Base-by-base conservation (phyloP, 2,329 filamentous ascomycete species). In the Elsinoe arachidis region DNA sequence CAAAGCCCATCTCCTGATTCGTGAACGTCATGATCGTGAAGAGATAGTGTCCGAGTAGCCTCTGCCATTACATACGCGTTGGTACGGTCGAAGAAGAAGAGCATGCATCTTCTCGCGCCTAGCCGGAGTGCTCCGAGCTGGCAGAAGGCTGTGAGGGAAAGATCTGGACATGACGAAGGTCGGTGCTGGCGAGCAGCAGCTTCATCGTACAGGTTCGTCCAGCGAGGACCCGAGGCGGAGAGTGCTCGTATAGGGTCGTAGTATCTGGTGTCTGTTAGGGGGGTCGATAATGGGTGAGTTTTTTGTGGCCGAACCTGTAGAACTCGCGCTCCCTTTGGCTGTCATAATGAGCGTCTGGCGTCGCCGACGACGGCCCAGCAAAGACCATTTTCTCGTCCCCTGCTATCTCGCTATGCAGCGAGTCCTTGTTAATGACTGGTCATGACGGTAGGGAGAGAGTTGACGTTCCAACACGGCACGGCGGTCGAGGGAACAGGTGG, bases 21-120 rank as follows among this genome's bases (percentile, higher is more conserved):
- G 9, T 74, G 70, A 39, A 66, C 67, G 2, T 66, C 59, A 23
- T 64, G 64, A 30, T 75, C 63, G 26, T 69, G 68, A 9, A 77
- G 64, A 53, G 68, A 68, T 5, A 73, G 62, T 0, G 71, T 72
- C 58, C 69, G 70, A 2, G 76, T 77, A 14, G 76, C 73, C 63
- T 80, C 78, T n/a, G 76, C 76, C 14, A 80, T 65, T 26, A 79
- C 74, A 58, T 76, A 79, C 60, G 79, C 76, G 19, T 67, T 70
- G 7, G 75, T 69, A 19, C 72, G 70, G 61, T 78, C 77, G 56
- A 80, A 74, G 10, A 80, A 68, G 59, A 72, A 75, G 55, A 74
- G 65, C 62, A 74, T 67, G 23, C 65, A 67, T 10, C 72, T 66
- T 21, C 68, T 64, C 2, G 66, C 65, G 33, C 69, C 61, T 5